Evolutionary conservation across 2,329 filamentous ascomycete species (phyloP), one percentile per base, ranked within the genome.

Genomic region (Ophiognomonia clavigignenti-juglandacearum): DNA sequence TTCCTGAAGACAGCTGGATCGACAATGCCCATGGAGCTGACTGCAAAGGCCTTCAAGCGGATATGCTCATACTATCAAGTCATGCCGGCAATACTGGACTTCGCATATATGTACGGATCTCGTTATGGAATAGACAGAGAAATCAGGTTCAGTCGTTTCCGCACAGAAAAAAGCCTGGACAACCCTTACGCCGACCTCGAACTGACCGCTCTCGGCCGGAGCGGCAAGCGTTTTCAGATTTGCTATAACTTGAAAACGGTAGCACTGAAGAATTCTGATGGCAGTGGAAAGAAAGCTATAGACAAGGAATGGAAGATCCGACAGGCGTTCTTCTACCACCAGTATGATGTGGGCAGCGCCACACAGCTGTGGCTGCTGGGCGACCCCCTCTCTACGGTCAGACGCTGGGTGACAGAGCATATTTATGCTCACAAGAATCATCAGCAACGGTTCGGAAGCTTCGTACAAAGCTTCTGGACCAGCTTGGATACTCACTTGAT

Each of bases 61-160:
- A 71, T 63, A 8, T 26, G 62, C 2, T 54, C 54, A 0, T 62
- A 53, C 37, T 64, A 70, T 45, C 67, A 70, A 48, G 62, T 71
- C 14, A 70, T 68, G 65, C 65, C 68, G 0, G 53, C 46, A 9
- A 69, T 63, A 39, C 37, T 70, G 4, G 66, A 71, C 29, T 69
- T 70, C 40, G 53, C 71, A n/a, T 53, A 58, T 3, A 53, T 61
- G 0, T 71, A 69, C 47, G 67, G 67, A 3, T 43, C 48, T 4
- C 60, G 65, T 31, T n/a, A 26, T 23, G 56, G 45, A 3, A 51
- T 61, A 19, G 47, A 58, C 1, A 57, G 47, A 9, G 63, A 69
- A 29, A 49, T 64, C 2, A 56, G 60, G 3, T 69, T 65, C 51
- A 65, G 61, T 41, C 61, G 62, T 1, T 70, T 71, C 46, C 61